These are phyloP conservation scores for Berkeleyomyces basicola DNA, from an alignment of 2,329 filamentous ascomycete species.

Conservation along the genomic window DNA sequence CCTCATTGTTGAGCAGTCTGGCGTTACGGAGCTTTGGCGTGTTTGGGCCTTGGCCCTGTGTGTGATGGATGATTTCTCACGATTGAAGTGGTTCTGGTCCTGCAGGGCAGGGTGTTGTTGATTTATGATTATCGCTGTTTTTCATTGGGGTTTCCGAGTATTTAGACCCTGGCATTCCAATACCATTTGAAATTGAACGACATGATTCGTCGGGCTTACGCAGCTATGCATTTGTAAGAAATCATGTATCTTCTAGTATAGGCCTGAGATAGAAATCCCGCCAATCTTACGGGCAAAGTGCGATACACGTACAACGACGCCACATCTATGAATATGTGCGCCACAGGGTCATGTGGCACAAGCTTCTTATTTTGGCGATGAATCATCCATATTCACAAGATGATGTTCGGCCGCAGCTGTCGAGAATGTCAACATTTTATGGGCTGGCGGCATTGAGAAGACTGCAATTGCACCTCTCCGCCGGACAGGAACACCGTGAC, in stretches of 20 bases:
- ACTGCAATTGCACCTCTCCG: too few relatives aligned
- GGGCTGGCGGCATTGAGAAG: too few relatives aligned
- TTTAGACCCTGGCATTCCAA: background rate
- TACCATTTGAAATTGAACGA: background rate
- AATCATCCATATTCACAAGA: constrained; percentile 1
- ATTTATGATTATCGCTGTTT: background rate
- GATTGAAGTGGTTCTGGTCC: background rate
- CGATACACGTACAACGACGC: background rate
- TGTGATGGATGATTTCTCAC: background rate
- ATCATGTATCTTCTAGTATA: too few relatives aligned
- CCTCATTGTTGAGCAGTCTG: background rate
- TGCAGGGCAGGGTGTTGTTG: background rate
- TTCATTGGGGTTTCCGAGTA: background rate
- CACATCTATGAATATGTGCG: constrained; percentile 2
- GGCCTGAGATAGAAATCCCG: background rate
- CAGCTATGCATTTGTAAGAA: too few relatives aligned
- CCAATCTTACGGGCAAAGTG: too few relatives aligned
- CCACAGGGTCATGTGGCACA: constrained; percentile 4
- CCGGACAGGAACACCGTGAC: too few relatives aligned
- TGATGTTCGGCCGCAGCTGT: background rate
- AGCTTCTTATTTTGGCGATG: constrained; percentile 6
- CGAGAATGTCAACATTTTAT: too few relatives aligned
- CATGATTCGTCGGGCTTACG: background rate
- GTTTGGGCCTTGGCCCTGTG: background rate
- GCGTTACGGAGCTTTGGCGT: background rate